phyloP scores from a whole-genome alignment of 345 rosid species.

The Camelina laxa region DNA sequence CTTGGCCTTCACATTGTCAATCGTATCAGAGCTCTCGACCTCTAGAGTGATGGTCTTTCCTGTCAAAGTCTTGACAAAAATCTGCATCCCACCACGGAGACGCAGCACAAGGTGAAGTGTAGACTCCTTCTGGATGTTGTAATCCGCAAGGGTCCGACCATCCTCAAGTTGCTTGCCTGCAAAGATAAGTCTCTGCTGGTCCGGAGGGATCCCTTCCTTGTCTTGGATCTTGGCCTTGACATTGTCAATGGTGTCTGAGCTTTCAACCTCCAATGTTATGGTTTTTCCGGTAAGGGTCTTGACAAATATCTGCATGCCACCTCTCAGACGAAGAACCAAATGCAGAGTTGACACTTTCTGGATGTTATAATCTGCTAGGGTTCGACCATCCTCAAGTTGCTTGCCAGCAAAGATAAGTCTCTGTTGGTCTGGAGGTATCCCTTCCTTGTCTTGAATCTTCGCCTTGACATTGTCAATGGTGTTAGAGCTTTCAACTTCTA shows the following conservation, averaged over 20 bases:
- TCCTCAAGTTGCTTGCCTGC: not conserved
- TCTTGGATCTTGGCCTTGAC: not conserved
- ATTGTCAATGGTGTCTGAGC: not conserved
- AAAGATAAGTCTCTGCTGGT: not conserved
- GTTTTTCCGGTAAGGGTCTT: not conserved
- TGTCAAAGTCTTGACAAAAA: too few species aligned
- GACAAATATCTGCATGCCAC: not conserved
- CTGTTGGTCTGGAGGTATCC: not conserved
- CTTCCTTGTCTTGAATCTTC: not conserved
- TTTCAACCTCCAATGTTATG: not conserved
- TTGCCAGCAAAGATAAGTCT: not conserved
- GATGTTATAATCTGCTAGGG: not conserved
- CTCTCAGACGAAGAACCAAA: not conserved
- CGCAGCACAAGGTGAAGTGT: not conserved
- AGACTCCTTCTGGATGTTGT: not conserved
- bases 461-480: not conserved
- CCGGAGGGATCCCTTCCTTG: not conserved
- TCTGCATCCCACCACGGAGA: not conserved
- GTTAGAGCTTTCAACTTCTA: not conserved
- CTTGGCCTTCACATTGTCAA: too few species aligned
- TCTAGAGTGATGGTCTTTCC: too few species aligned
- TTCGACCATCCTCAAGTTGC: not conserved
- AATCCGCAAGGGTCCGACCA: not conserved
- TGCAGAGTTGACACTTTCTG: not conserved
- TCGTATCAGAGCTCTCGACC: too few species aligned